A percentile compares a stretch with the other conserved stretches of the same genome.
phyloP scores from a whole-genome alignment of 2,329 filamentous ascomycete species.

The Fusarium marasasianum region DNA sequence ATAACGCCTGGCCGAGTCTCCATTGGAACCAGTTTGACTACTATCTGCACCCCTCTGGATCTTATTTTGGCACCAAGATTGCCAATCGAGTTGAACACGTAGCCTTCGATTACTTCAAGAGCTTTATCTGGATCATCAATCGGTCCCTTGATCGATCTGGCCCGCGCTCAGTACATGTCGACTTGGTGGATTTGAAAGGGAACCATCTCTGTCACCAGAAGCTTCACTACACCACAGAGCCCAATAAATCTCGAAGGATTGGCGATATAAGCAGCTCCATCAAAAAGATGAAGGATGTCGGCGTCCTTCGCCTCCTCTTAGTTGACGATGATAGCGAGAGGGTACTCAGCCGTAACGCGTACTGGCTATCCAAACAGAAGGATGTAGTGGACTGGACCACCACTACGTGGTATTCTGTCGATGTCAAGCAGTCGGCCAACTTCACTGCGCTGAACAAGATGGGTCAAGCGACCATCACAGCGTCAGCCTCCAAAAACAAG shows the following conservation, averaged over 20 bases:
- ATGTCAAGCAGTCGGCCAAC: not conserved
- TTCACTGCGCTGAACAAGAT: not conserved
- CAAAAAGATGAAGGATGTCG: not conserved
- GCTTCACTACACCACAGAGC: not conserved
- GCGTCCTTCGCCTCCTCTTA: not conserved
- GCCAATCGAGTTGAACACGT: not conserved
- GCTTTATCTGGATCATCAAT: not conserved
- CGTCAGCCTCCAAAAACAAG: not conserved
- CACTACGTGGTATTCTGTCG: not conserved
- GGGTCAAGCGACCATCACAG: not conserved
- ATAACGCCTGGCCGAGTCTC: not conserved
- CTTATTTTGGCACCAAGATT: not conserved
- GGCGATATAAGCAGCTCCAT: not conserved
- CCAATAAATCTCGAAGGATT: not conserved
- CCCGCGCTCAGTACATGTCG: not conserved
- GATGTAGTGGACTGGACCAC: not conserved
- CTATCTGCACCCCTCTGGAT: not conserved
- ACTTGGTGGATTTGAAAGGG: not conserved
- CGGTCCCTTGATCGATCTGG: not conserved
- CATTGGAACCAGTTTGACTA: not conserved
- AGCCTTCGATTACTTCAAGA: not conserved
- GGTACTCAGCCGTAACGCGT: not conserved
- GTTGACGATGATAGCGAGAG: not conserved
- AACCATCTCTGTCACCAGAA: not conserved
- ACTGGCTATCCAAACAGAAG: not conserved